Evolutionary conservation across 1,284 basidiomycete genomes (phyloP), one percentile per base, ranked within the genome.

Genomic region (Cystobasidium slooffiae): DNA sequence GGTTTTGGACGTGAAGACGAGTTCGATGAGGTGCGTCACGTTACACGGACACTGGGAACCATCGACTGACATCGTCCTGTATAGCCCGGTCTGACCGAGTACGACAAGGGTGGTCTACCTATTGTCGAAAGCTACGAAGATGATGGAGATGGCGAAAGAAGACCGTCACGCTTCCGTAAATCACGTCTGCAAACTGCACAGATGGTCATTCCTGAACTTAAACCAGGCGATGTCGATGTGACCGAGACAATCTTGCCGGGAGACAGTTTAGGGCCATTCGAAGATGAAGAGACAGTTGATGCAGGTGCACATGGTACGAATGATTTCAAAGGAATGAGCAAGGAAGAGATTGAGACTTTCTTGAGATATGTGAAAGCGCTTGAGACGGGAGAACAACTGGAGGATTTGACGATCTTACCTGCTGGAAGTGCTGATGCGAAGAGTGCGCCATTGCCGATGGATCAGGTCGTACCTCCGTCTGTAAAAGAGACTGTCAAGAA

Each of bases 291-390:
- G 20, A 64, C n/a, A 8, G 47, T 24, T 0, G 69, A 62, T 37
- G 64, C 64, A 20, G 66, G 49, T 9, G 16, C 16, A n/a, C 49
- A 55, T 37, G 66, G 53, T 12, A 68, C 66, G 16, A 55, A 68
- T 22, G 70, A 73, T 44, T 73, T 73, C 52, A 73, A 56, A 44
- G 70, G 70, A 6, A 73, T 73, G 70, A 73, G 62, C 1, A 47
- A 53, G 6, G 76, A 72, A 8, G 41, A 73, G 7, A 64, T 68
- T n/a, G 64, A 88, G 10, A 82, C 86, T 1, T 93, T 93, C 80
- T 86, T 88, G 51, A 83, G 83, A 10, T 89, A 93, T 77, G 86
- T 88, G 0, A 85, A 84, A 43, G 88, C 87, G 0, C 86, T 91
- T 0, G 88, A 87, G 3, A 87, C 86, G 74, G 87, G 90, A 16